A percentile compares a stretch with the other conserved stretches of the same genome.
Conservation (phyloP, 495 filamentous ascomycete genomes). For the Aspergillus sclerotiicarbonarius region DNA sequence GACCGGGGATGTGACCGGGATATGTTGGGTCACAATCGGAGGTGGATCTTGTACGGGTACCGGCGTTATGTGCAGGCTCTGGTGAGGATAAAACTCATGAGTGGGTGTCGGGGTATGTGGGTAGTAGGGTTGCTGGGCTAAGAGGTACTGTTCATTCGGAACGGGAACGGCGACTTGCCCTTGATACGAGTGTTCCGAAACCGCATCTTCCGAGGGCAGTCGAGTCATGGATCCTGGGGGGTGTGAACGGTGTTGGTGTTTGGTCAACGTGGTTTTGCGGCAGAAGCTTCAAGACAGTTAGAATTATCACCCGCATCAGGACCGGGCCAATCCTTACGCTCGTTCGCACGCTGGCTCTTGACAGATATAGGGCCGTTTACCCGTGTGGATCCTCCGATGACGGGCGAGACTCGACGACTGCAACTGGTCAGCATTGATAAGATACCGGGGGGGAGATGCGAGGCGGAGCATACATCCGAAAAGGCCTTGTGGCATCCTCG, state of each 20-base stretch:
- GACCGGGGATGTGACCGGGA: conserved; percentile 34
- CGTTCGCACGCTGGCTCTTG: conserved; percentile 73
- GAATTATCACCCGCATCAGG: not conserved
- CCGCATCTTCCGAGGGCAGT: conserved; percentile 42
- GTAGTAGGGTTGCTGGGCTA: conserved; percentile 40
- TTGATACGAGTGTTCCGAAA: conserved; percentile 42
- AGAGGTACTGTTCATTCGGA: conserved; percentile 36
- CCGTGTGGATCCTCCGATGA: conserved; percentile 83
- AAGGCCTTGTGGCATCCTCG: conserved; percentile 80
- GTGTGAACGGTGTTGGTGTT: conserved; percentile 72
- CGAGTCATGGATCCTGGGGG: conserved; percentile 54
- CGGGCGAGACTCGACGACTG: conserved; percentile 86
- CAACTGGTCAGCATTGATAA: conserved; percentile 7
- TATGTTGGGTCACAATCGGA: conserved; percentile 31
- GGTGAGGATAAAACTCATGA: conserved; percentile 40
- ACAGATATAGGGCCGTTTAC: conserved; percentile 82
- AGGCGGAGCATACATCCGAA: conserved; percentile 66
- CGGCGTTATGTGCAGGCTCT: conserved; percentile 31
- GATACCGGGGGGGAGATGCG: not conserved
- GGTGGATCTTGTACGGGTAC: conserved; percentile 33
- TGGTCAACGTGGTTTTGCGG: conserved; percentile 84
- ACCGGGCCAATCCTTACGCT: conserved; percentile 52
- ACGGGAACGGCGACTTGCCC: conserved; percentile 18
- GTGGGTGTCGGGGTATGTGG: conserved; percentile 31
- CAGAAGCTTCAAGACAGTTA: conserved; percentile 60